Conservation (phyloP, 768 basidiomycete species). For the Rhodocollybia butyracea region DNA sequence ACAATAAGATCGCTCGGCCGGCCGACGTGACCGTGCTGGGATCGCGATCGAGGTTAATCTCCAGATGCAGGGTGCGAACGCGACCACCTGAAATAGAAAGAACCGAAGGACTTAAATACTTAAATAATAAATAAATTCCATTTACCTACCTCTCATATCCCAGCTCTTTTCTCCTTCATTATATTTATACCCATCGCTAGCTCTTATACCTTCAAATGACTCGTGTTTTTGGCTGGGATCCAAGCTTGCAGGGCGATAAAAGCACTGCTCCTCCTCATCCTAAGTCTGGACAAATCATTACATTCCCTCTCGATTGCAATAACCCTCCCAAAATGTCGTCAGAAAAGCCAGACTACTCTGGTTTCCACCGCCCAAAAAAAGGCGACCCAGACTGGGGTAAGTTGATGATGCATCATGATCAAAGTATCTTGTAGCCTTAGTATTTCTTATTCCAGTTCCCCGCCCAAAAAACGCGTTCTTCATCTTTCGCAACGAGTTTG, state of each 20-base stretch:
- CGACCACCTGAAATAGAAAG: no score
- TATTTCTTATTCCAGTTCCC: no score
- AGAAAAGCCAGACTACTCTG: no score
- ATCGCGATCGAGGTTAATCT: not conserved
- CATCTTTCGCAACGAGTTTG: slow-evolving; percentile 46
- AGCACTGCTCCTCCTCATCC: not conserved
- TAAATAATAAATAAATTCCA: no score
- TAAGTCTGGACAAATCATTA: not conserved
- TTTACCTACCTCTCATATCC: no score
- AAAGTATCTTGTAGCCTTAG: no score
- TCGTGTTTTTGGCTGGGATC: not conserved
- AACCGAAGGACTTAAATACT: no score
- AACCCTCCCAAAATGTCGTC: not conserved
- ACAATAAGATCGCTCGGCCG: no score
- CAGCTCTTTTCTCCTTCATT: not conserved
- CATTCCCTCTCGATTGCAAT: not conserved
- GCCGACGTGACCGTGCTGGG: not conserved
- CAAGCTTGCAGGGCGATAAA: not conserved
- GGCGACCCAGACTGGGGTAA: slow-evolving; percentile 1
- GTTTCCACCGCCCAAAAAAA: not conserved
- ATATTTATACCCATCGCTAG: not conserved
- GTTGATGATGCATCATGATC: no score
- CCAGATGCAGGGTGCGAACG: not conserved
- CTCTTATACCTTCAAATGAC: not conserved
- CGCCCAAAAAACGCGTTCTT: slow-evolving; percentile 58